Percentiles rank a stretch among this genome's conserved stretches.
Conservation (phyloP, 208 protist genomes). For the Phytomonas francai region DNA sequence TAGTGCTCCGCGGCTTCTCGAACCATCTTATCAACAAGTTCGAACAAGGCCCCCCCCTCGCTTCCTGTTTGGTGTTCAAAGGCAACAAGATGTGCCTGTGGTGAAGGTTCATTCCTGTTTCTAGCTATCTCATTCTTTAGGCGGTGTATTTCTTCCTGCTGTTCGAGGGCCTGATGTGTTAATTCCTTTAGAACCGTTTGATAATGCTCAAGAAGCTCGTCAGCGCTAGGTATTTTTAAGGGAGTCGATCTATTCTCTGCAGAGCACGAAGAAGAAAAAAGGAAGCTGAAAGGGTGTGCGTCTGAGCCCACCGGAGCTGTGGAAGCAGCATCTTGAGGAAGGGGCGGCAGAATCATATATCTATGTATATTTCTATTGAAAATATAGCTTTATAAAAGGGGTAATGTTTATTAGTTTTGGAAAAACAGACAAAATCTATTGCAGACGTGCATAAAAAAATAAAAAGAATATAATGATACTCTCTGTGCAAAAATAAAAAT, state of each 20-base stretch:
- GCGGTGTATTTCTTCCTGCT: constrained; percentile 42
- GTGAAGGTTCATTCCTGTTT: background rate
- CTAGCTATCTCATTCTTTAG: constrained; percentile 9
- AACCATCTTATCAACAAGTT: constrained; percentile 1
- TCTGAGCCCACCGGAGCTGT: background rate
- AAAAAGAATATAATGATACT: constrained; percentile 5
- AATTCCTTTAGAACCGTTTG: constrained; percentile 36
- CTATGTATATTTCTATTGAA: background rate
- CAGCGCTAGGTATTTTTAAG: background rate
- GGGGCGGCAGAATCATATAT: background rate
- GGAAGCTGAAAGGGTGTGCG: background rate
- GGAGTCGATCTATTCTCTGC: background rate
- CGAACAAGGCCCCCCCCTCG: background rate
- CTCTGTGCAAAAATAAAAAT: background rate
- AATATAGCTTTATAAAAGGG: background rate
- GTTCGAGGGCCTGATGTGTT: constrained; percentile 34
- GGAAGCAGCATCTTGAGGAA: background rate
- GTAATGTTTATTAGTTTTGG: background rate
- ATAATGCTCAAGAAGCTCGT: constrained; percentile 23
- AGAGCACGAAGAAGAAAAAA: background rate
- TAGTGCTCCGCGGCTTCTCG: constrained; percentile 7
- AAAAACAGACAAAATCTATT: constrained; percentile 5
- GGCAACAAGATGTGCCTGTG: background rate
- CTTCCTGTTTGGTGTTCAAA: background rate
- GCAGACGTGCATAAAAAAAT: background rate